Percentiles rank a stretch among this genome's conserved stretches.
Conservation (phyloP, 352 stramenopile species). For the Phytophthora niederhauseri region DNA sequence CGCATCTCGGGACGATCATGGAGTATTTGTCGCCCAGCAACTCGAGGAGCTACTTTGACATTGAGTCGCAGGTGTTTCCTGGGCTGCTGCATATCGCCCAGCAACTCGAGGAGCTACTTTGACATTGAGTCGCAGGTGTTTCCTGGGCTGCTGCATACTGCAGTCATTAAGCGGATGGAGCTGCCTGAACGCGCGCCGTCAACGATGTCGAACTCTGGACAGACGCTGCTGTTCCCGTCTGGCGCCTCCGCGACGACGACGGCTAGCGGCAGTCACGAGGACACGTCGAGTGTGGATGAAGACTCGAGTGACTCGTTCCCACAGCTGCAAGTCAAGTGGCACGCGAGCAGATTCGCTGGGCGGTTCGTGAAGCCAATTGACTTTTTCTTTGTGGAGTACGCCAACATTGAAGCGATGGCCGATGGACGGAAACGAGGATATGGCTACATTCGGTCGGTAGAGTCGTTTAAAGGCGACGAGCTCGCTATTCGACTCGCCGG, state of each 20-base stretch:
- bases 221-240: constrained; percentile 34
- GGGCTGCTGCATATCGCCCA: constrained; percentile 64
- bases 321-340: constrained; percentile 85
- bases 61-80: constrained; percentile 84
- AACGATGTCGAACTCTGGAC: constrained; percentile 22
- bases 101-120: constrained; percentile 73
- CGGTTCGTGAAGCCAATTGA: constrained; percentile 85
- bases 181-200: constrained; percentile 36
- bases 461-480: constrained; percentile 86
- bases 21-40: constrained; percentile 77
- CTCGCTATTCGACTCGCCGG: constrained; percentile 68
- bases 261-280: constrained; percentile 42
- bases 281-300: constrained; percentile 54
- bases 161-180: constrained; percentile 85
- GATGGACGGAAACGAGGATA: constrained; percentile 74
- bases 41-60: constrained; percentile 78
- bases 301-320: constrained; percentile 54
- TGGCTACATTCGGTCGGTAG: constrained; percentile 79
- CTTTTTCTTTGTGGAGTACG: constrained; percentile 90
- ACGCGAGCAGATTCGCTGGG: constrained; percentile 81
- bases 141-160: constrained; percentile 73
- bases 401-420: constrained; percentile 72
- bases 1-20: constrained; percentile 78
- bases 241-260: constrained; percentile 33
- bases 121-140: constrained; percentile 87